A percentile compares a stretch with the other conserved stretches of the same genome.
phyloP scores from a whole-genome alignment of 2,329 filamentous ascomycete species.

The Beauveria sp. region DNA sequence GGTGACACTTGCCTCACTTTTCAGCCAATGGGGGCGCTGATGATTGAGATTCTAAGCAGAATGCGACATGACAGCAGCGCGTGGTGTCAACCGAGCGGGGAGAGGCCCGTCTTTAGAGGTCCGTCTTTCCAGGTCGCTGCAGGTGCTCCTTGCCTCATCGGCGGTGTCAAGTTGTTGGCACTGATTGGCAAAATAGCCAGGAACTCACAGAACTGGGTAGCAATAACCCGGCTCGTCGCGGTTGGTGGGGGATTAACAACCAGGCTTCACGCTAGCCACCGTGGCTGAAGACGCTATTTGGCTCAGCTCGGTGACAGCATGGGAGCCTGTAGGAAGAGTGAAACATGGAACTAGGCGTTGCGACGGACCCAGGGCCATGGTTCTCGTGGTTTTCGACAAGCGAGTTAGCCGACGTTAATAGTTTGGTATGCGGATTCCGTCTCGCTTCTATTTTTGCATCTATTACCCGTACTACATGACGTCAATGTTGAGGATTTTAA shows the following conservation, averaged over 20 bases:
- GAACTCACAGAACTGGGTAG: neutral
- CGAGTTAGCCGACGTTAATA: constrained; percentile 4
- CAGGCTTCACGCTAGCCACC: constrained; percentile 9
- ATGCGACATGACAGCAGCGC: neutral
- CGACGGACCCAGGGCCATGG: neutral
- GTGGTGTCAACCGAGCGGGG: constrained; percentile 1
- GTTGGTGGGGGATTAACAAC: constrained; percentile 4
- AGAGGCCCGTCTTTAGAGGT: neutral
- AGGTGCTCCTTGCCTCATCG: neutral
- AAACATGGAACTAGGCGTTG: constrained; percentile 5
- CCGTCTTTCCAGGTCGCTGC: neutral
- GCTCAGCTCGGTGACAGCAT: constrained; percentile 10
- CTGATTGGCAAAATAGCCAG: neutral
- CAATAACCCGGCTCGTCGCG: neutral
- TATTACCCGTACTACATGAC: constrained; percentile 31
- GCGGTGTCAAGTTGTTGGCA: neutral
- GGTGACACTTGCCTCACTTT: constrained; percentile 6
- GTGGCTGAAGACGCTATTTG: constrained; percentile 10
- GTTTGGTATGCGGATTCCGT: neutral
- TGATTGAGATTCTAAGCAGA: neutral
- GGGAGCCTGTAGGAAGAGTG: constrained; percentile 3
- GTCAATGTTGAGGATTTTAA: constrained; percentile 91
- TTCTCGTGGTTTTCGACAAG: constrained; percentile 5
- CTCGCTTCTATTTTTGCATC: neutral
- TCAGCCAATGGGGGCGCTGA: neutral